Evolutionary conservation across 2,329 filamentous ascomycete genomes (phyloP).

Genomic region (Raffaelea deltoideospora): DNA sequence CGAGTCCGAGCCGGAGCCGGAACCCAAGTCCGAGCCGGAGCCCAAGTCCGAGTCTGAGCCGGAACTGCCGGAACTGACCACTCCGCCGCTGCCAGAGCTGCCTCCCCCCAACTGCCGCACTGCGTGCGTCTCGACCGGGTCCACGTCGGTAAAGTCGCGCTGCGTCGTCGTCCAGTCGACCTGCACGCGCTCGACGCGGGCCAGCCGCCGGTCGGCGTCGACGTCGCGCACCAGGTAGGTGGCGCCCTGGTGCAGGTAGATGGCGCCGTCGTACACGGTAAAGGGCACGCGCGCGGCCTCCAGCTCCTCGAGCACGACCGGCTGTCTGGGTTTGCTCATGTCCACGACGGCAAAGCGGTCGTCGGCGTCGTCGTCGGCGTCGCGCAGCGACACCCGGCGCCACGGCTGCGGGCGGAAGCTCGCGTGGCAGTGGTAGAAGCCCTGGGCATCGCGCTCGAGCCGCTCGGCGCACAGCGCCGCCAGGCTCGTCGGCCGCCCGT

Average conservation of each 20-base stretch:
- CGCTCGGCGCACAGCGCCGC: constrained; percentile 56
- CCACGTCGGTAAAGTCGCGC: constrained; percentile 85
- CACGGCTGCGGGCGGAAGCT: constrained; percentile 77
- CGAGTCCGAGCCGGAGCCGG: constrained; percentile 13
- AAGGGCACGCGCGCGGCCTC: constrained; percentile 91
- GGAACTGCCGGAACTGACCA: not conserved
- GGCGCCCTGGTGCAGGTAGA: constrained; percentile 91
- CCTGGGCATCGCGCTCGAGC: constrained; percentile 56
- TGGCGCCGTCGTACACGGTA: constrained; percentile 90
- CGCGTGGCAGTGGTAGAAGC: constrained; percentile 82
- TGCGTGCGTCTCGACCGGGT: constrained; percentile 81
- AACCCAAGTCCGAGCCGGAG: too few species aligned
- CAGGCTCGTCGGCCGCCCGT: constrained; percentile 56
- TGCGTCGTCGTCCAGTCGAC: constrained; percentile 94
- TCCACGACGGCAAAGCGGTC: constrained; percentile 92
- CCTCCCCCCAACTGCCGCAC: constrained; percentile 42
- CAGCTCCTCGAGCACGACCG: constrained; percentile 84
- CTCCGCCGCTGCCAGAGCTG: not conserved
- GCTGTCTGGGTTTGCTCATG: constrained; percentile 64
- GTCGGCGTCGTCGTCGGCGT: constrained; percentile 67
- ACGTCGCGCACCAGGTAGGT: constrained; percentile 89
- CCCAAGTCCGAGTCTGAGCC: constrained; percentile 21
- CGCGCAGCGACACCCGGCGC: constrained; percentile 71
- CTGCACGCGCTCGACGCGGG: constrained; percentile 74
- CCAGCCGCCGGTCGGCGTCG: constrained; percentile 62